Evolutionary conservation across 1,284 basidiomycete species (phyloP), one percentile per base, ranked within the genome.

Genomic region (Pascua sp.): DNA sequence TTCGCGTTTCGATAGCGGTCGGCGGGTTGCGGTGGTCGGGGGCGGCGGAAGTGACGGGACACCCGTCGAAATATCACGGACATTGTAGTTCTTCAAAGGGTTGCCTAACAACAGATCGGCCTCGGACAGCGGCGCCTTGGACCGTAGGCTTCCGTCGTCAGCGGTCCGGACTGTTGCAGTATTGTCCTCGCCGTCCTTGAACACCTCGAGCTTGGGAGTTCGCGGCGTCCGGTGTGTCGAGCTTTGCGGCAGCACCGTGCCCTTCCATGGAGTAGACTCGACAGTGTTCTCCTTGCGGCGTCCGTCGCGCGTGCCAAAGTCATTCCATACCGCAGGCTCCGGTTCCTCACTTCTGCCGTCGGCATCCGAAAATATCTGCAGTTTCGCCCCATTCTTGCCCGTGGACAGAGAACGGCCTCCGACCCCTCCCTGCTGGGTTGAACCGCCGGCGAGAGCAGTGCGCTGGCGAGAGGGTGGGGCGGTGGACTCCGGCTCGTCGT

Each of bases 61-160:
- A 12, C 64, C 53, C 12, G 63, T 65, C 9, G 69, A 66, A 8
- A 76, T 24, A 17, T 56, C 49, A 13, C 63, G 60, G 53, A 68
- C 67, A 61, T 71, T 66, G 62, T 65, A 68, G 65, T 83, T 82
- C 65, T 82, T 83, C 63, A 85, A 79, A 10, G 85, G 85, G 61
- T 84, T 80, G 16, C 79, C 74, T 47, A 82, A 83, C 18, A 86
- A 79, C 2, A 75, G 59, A 50, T 82, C 81, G 3, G 79, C 77
- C 59, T 81, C 80, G 10, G 71, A 70, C 0, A 68, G 68, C 0
- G 71, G 68, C 41, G 63, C 45, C 58, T 66, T 73, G 8, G 67
- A 46, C 57, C 67, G 58, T 44, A 71, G 57, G 43, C 68, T 49
- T 47, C 61, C 49, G 63, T 50, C 49, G 24, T 51, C 55, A 8